Conservation (phyloP, 345 rosid genomes). For the Brassica rapa region DNA sequence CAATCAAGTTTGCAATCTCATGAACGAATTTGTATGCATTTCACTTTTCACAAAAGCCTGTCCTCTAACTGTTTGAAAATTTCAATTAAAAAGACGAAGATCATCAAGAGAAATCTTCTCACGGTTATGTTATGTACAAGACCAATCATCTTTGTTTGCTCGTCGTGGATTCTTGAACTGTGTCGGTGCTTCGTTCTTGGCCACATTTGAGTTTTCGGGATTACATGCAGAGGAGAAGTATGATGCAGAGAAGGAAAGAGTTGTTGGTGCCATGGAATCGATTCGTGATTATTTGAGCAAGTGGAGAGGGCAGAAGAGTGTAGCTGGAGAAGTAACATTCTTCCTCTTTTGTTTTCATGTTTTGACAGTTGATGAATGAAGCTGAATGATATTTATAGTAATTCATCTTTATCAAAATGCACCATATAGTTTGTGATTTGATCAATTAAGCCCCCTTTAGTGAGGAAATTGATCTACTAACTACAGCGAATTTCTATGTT, state of each 20-base stretch:
- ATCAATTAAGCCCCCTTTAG: conserved; percentile 9
- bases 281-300: conserved; percentile 73
- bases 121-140: background rate
- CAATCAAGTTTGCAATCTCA: no score
- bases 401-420: background rate
- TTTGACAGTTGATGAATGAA: background rate
- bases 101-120: conserved; percentile 27
- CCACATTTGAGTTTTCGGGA: conserved; percentile 20
- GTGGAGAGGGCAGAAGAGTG: conserved; percentile 71
- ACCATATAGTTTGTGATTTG: conserved; percentile 21
- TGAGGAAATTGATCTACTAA: background rate
- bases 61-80: background rate
- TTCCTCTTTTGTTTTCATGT: background rate
- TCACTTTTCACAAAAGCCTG: background rate
- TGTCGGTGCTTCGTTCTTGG: conserved; percentile 25
- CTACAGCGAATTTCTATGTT: background rate
- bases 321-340: conserved; percentile 53
- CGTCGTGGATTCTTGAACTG: conserved; percentile 40
- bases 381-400: conserved; percentile 25
- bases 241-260: conserved; percentile 58
- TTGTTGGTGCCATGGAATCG: conserved; percentile 77
- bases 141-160: conserved; percentile 6
- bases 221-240: conserved; percentile 17
- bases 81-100: conserved; percentile 20
- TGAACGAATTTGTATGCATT: background rate